phyloP scores from a whole-genome alignment of 805 yeast species.

The Candida hungchunana region DNA sequence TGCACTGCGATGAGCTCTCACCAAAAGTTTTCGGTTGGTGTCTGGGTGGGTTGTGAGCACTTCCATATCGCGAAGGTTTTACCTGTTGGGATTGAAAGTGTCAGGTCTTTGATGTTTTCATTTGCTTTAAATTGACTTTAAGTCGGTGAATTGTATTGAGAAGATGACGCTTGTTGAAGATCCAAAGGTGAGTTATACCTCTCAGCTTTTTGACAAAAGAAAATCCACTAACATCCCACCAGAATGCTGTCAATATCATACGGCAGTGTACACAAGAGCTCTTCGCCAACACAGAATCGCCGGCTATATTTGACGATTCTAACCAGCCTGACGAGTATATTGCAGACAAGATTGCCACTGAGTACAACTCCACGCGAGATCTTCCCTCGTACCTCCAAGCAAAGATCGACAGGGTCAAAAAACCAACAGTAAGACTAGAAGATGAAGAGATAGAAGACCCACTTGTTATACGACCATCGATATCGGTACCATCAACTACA shows the following conservation, averaged over 20 bases:
- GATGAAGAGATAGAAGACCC: slow-evolving; percentile 5
- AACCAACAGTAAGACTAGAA: slow-evolving; percentile 1
- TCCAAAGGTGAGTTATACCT: slow-evolving; percentile 8
- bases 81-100: too few relatives aligned
- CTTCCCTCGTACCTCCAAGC: slow-evolving; percentile 30
- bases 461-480: slow-evolving; percentile 3
- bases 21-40: slow-evolving; percentile 15
- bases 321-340: slow-evolving; percentile 27
- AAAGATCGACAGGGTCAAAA: slow-evolving; percentile 20
- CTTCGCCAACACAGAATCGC: slow-evolving; percentile 6
- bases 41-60: slow-evolving; percentile 5
- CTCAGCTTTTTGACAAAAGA: not conserved
- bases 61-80: not conserved
- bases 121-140: too few relatives aligned
- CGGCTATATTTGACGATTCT: slow-evolving; percentile 4
- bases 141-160: too few relatives aligned
- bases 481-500: not conserved
- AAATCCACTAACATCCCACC: slow-evolving; percentile 4
- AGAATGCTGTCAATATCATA: slow-evolving; percentile 15
- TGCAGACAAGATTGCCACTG: slow-evolving; percentile 27
- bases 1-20: slow-evolving; percentile 2
- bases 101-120: too few relatives aligned
- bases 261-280: slow-evolving; percentile 12
- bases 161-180: slow-evolving; percentile 13
- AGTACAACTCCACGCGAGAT: slow-evolving; percentile 23